Evolutionary conservation across 1,284 basidiomycete species (phyloP).

Genomic region (Afroboletus lepidellus): DNA sequence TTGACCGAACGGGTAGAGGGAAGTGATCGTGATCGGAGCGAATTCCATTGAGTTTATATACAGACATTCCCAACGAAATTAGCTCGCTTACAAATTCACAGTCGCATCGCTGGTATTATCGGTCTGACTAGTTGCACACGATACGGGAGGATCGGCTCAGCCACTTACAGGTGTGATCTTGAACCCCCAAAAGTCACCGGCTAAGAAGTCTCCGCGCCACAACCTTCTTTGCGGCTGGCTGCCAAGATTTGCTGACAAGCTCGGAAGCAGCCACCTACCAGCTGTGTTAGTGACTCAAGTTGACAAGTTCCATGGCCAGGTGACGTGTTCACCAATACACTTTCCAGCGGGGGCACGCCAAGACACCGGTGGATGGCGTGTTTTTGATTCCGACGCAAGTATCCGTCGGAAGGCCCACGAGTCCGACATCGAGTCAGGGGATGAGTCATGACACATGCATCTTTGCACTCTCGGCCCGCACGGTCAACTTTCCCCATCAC

Average conservation of each 20-base stretch:
- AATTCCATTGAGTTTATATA: constrained; percentile 17
- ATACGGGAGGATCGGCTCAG: neutral
- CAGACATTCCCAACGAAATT: neutral
- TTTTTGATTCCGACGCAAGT: neutral
- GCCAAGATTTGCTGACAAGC: too few relatives aligned
- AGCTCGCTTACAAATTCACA: constrained; percentile 18
- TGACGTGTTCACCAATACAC: neutral
- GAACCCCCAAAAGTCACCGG: neutral
- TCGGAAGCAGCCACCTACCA: too few relatives aligned
- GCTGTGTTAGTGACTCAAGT: neutral
- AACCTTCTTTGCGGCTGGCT: neutral
- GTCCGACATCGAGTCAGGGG: neutral
- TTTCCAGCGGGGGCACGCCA: neutral
- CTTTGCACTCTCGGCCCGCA: neutral
- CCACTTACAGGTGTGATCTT: neutral
- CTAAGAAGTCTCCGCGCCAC: neutral
- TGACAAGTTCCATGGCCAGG: neutral
- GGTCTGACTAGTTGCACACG: neutral
- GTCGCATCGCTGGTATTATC: neutral
- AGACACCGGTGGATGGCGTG: neutral
- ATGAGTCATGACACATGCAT: neutral
- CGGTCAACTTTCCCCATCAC: neutral
- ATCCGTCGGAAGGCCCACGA: neutral
- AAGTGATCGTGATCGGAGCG: neutral
- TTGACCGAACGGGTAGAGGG: neutral